These are phyloP conservation scores for Fagopyrum tataricum DNA, from an alignment of 148 eudicot genomes.

Conservation along the genomic window DNA sequence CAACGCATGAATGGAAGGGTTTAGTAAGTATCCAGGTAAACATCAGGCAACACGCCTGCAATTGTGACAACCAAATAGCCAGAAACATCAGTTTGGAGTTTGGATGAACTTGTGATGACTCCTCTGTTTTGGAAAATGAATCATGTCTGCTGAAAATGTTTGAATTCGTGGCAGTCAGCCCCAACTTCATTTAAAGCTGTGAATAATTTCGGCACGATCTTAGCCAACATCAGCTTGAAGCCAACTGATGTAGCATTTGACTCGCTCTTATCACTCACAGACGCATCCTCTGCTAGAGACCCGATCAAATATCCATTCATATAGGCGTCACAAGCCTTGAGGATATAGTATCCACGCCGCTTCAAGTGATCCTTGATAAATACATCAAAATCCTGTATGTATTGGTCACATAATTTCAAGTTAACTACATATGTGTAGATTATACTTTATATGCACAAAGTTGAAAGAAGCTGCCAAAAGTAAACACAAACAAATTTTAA, in stretches of 20 bases:
- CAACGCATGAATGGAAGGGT: background rate
- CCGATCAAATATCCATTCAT: conserved; percentile 92
- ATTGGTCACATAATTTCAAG: background rate
- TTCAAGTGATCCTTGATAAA: conserved; percentile 69
- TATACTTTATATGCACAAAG: background rate
- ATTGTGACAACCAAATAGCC: background rate
- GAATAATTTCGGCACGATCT: conserved; percentile 72
- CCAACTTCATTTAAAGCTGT: conserved; percentile 54
- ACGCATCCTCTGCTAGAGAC: conserved; percentile 76
- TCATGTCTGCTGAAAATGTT: conserved; percentile 41
- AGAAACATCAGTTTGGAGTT: background rate
- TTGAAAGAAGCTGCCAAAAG: background rate
- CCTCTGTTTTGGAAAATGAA: too few species aligned
- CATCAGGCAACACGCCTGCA: background rate
- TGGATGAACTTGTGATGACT: background rate
- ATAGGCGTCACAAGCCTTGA: conserved; percentile 91
- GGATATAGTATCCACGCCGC: conserved; percentile 72
- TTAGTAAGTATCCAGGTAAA: background rate
- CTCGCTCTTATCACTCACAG: conserved; percentile 41
- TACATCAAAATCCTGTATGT: conserved; percentile 69
- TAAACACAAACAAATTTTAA: background rate
- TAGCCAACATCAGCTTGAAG: conserved; percentile 89
- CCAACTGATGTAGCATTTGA: conserved; percentile 82
- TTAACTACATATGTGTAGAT: background rate
- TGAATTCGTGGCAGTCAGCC: conserved; percentile 65